Evolutionary conservation across 2,329 filamentous ascomycete species (phyloP).

Genomic region (Sarocladium kiliense): DNA sequence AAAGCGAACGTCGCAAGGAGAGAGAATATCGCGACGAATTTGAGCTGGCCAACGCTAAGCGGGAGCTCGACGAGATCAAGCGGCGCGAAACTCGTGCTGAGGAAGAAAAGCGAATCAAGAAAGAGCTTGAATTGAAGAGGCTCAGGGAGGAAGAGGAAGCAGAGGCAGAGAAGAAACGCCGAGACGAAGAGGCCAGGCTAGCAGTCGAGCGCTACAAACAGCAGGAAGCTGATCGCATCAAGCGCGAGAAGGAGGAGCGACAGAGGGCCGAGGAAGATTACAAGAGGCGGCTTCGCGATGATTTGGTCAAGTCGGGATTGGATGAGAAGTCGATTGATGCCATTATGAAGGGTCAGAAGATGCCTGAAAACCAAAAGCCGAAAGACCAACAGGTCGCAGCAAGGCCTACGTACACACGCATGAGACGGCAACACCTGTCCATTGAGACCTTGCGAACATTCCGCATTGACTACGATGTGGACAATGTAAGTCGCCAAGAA

Average conservation of each 20-base stretch:
- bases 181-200: constrained; percentile 43
- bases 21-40: constrained; percentile 39
- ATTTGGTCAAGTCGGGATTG: constrained; percentile 53
- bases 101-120: constrained; percentile 46
- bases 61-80: constrained; percentile 42
- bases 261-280: constrained; percentile 49
- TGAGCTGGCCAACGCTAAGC: constrained; percentile 44
- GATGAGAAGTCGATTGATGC: constrained; percentile 54
- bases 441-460: constrained; percentile 54
- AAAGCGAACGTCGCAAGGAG: constrained; percentile 28
- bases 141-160: constrained; percentile 40
- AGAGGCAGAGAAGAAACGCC: constrained; percentile 34
- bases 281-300: constrained; percentile 49
- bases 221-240: constrained; percentile 36
- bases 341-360: constrained; percentile 52
- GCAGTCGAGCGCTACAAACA: constrained; percentile 49
- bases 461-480: constrained; percentile 52
- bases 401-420: constrained; percentile 57
- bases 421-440: constrained; percentile 56
- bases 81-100: constrained; percentile 40
- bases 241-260: constrained; percentile 38
- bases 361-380: constrained; percentile 23
- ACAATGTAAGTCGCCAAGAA: constrained; percentile 50
- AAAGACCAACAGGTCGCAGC: constrained; percentile 13
- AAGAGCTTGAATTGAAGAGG: constrained; percentile 45